A percentile compares a stretch with the other conserved stretches of the same genome.
Evolutionary conservation across 257 asterid species (phyloP).

Genomic region (Haberlea rhodopensis): DNA sequence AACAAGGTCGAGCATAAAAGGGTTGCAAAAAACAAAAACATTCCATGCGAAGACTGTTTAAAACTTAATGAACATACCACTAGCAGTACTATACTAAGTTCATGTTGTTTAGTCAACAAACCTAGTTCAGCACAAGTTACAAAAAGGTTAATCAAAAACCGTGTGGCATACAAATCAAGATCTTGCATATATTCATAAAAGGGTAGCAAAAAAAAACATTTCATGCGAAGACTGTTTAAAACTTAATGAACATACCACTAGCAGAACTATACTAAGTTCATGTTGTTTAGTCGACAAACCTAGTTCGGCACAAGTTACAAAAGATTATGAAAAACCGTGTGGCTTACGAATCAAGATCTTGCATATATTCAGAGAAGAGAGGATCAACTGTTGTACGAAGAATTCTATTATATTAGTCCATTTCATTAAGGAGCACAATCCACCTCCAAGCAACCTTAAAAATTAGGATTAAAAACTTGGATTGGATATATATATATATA

Average conservation of each 20-base stretch:
- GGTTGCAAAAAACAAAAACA: conserved; percentile 1
- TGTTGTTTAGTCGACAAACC: not conserved
- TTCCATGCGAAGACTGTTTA: not conserved
- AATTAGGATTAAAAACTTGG: not conserved
- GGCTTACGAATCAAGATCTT: not conserved
- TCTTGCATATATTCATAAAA: too few relatives aligned
- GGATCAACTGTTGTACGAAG: not conserved
- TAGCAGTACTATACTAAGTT: not conserved
- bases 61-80: not conserved
- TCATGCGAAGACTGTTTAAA: not conserved
- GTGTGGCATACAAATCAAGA: not conserved
- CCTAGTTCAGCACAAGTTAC: conserved; percentile 1
- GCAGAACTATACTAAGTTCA: not conserved
- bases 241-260: not conserved
- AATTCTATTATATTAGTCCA: too few relatives aligned
- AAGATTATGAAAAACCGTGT: not conserved
- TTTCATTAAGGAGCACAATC: not conserved
- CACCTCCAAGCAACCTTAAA: not conserved
- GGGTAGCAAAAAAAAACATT: conserved; percentile 10
- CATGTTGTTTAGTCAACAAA: not conserved
- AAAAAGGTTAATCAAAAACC: not conserved
- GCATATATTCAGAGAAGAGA: conserved; percentile 2
- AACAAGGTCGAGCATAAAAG: conserved; percentile 16
- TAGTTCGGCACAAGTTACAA: not conserved
- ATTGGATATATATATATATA: not conserved